Conservation (phyloP, 805 yeast genomes). For the Teunomyces atbi region DNA sequence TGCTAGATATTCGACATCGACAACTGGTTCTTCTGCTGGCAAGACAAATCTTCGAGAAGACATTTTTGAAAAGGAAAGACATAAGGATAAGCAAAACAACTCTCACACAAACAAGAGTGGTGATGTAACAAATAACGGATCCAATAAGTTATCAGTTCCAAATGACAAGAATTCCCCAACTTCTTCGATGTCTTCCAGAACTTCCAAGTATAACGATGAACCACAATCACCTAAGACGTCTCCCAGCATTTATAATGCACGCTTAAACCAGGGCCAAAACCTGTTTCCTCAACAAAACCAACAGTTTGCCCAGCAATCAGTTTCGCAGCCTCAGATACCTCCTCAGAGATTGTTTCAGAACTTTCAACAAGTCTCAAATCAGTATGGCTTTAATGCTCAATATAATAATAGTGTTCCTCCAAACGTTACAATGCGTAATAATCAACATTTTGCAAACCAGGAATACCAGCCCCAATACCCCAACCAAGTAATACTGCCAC, state of each 20-base stretch:
- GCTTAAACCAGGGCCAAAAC: constrained; percentile 9
- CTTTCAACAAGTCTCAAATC: constrained; percentile 7
- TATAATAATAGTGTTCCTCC: constrained; percentile 10
- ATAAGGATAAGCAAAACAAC: neutral
- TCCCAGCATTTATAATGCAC: constrained; percentile 18
- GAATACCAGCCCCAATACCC: constrained; percentile 7
- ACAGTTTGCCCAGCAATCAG: constrained; percentile 6
- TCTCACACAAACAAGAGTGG: neutral
- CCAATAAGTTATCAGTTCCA: constrained; percentile 10
- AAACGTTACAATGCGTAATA: constrained; percentile 11
- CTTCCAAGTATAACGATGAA: constrained; percentile 31
- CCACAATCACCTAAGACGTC: constrained; percentile 43
- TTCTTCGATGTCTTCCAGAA: constrained; percentile 34
- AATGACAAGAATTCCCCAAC: constrained; percentile 29
- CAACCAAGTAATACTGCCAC: constrained; percentile 2
- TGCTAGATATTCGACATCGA: neutral
- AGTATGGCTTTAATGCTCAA: constrained; percentile 1
- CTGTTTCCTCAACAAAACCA: constrained; percentile 6
- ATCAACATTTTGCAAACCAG: neutral
- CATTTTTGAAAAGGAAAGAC: constrained; percentile 28
- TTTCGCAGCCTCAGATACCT: constrained; percentile 1
- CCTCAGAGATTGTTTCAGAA: constrained; percentile 5
- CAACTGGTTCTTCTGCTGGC: constrained; percentile 5
- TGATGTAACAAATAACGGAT: constrained; percentile 1
- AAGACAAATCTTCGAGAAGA: constrained; percentile 32